Evolutionary conservation across 192 early-diverging fungal species (phyloP).

Genomic region (Pilobolus umbonatus): DNA sequence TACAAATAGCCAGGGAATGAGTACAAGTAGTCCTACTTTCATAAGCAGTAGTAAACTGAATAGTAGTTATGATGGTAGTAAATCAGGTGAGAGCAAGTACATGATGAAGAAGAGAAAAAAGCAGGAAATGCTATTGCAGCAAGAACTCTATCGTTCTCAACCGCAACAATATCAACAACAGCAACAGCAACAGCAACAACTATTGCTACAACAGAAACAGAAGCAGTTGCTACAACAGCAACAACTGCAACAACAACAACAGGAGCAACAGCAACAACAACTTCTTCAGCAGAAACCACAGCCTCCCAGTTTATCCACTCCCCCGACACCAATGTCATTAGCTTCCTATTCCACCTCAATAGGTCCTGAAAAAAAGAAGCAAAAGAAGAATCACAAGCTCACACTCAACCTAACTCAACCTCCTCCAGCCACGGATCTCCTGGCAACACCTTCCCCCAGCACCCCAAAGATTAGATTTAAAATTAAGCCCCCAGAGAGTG

Average conservation of each 20-base stretch:
- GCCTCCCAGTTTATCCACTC: neutral
- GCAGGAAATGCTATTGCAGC: too few relatives aligned
- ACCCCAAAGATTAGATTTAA: conserved; percentile 37
- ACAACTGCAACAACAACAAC: neutral
- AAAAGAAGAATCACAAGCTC: conserved; percentile 11
- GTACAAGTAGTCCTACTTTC: too few relatives aligned
- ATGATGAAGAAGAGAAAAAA: too few relatives aligned
- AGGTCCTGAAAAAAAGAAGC: conserved; percentile 9
- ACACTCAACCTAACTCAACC: conserved; percentile 16
- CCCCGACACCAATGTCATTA: too few relatives aligned
- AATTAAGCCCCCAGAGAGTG: conserved; percentile 21
- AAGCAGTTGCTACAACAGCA: conserved; percentile 12
- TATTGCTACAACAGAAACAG: conserved; percentile 10
- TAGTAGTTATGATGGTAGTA: too few relatives aligned
- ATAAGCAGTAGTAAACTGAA: too few relatives aligned
- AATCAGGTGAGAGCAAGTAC: too few relatives aligned
- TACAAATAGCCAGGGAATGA: too few relatives aligned
- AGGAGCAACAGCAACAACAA: conserved; percentile 3
- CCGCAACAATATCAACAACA: conserved; percentile 3
- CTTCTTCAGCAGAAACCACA: neutral
- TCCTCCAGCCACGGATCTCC: neutral
- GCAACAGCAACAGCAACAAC: conserved; percentile 5
- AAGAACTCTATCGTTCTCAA: neutral
- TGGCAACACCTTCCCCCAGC: conserved; percentile 10
- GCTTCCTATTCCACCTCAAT: too few relatives aligned